phyloP scores from a whole-genome alignment of 345 rosid genomes.

The Heritiera fomes region DNA sequence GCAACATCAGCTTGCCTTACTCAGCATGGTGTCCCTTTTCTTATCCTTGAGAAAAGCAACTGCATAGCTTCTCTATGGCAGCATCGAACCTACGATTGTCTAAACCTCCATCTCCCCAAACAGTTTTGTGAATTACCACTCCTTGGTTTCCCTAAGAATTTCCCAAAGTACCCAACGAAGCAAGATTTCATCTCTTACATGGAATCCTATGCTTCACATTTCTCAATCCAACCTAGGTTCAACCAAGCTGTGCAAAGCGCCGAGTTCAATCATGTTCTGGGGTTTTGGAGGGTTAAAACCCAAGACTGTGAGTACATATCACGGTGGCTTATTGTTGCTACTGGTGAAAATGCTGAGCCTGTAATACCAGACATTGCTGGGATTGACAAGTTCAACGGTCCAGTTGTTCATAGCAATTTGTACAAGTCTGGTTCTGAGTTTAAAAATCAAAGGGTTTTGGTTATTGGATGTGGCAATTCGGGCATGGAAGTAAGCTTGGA shows the following conservation, averaged over 20 bases:
- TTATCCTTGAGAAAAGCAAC: slow-evolving; percentile 70
- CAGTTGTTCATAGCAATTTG: slow-evolving; percentile 57
- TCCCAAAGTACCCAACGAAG: slow-evolving; percentile 80
- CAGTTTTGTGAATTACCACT: slow-evolving; percentile 80
- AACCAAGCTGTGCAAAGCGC: slow-evolving; percentile 60
- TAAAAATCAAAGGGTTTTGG: slow-evolving; percentile 56
- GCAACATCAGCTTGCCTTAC: slow-evolving; percentile 76
- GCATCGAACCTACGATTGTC: slow-evolving; percentile 74
- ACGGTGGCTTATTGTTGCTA: slow-evolving; percentile 73
- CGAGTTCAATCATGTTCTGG: slow-evolving; percentile 45
- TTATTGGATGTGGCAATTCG: slow-evolving; percentile 85
- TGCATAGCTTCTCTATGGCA: slow-evolving; percentile 92
- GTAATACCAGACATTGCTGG: slow-evolving; percentile 60
- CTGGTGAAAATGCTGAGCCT: slow-evolving; percentile 90
- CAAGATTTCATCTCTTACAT: slow-evolving; percentile 70
- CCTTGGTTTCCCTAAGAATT: slow-evolving; percentile 56
- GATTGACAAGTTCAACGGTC: slow-evolving; percentile 47
- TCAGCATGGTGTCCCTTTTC: slow-evolving; percentile 56
- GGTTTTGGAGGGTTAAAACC: slow-evolving; percentile 69
- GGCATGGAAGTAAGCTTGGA: slow-evolving; percentile 95
- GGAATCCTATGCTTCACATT: slow-evolving; percentile 66
- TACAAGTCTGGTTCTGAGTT: slow-evolving; percentile 67
- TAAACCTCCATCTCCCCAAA: slow-evolving; percentile 88
- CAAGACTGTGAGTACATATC: slow-evolving; percentile 54
- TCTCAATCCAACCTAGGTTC: slow-evolving; percentile 64